These are phyloP conservation scores for Brettanomyces custersianus DNA, from an alignment of 805 yeast species.

Conservation along the genomic window DNA sequence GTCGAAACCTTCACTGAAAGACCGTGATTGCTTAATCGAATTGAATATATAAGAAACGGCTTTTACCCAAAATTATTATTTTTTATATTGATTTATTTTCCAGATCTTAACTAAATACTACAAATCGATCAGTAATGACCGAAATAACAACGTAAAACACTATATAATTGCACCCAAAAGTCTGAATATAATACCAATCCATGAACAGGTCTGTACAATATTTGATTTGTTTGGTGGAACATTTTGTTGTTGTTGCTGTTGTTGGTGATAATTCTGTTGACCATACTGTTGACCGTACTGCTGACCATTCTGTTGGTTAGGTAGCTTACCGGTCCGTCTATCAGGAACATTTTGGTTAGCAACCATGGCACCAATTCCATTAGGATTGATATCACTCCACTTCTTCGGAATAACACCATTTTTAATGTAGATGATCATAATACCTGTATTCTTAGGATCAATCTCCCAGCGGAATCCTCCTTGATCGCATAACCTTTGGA, in stretches of 20 bases:
- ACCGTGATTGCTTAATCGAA: too few species aligned
- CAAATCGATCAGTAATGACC: too few species aligned
- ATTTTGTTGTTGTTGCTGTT: neutral
- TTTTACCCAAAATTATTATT: too few species aligned
- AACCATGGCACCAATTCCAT: conserved; percentile 26
- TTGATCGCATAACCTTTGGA: conserved; percentile 66
- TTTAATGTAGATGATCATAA: conserved; percentile 58
- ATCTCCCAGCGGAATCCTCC: conserved; percentile 50
- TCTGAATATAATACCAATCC: too few species aligned
- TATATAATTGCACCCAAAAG: too few species aligned
- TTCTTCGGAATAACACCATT: conserved; percentile 35
- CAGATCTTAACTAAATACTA: too few species aligned
- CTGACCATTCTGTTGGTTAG: conserved; percentile 3
- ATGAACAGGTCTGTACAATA: too few species aligned
- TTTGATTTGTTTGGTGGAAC: neutral
- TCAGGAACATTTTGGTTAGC: conserved; percentile 19
- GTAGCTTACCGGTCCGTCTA: conserved; percentile 5
- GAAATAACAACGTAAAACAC: too few species aligned
- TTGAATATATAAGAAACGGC: too few species aligned
- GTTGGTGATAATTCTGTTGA: conserved; percentile 22
- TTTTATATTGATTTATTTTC: too few species aligned
- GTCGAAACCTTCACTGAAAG: too few species aligned
- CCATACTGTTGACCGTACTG: conserved; percentile 15
- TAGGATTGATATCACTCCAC: conserved; percentile 22
- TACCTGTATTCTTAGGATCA: conserved; percentile 73